phyloP scores from a whole-genome alignment of 1,284 basidiomycete genomes.

The Sporisorium exsertum region DNA sequence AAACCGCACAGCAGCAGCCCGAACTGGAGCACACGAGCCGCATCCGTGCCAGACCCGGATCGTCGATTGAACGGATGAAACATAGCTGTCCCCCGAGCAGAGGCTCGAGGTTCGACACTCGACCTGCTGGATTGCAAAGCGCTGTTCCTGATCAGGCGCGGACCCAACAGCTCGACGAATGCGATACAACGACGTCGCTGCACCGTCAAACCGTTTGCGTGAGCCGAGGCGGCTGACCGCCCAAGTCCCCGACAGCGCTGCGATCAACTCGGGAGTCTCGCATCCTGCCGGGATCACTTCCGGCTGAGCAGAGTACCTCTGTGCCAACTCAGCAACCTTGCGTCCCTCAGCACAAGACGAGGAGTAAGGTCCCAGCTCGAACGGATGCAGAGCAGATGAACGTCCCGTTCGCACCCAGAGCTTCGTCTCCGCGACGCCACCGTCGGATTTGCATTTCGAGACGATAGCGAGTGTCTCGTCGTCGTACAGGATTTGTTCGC shows the following conservation, averaged over 20 bases:
- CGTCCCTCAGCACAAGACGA: conserved; percentile 48
- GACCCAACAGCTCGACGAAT: conserved; percentile 34
- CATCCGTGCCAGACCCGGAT: conserved; percentile 62
- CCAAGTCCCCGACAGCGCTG: conserved; percentile 37
- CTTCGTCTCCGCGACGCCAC: conserved; percentile 28
- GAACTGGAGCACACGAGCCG: conserved; percentile 42
- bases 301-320: conserved; percentile 41
- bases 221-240: conserved; percentile 47
- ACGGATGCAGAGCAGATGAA: conserved; percentile 38
- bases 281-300: conserved; percentile 44
- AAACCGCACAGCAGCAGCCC: conserved; percentile 49
- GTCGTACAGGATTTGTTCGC: conserved; percentile 50
- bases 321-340: conserved; percentile 55
- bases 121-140: conserved; percentile 56
- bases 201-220: conserved; percentile 47
- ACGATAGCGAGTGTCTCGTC: conserved; percentile 52
- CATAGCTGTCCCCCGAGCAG: conserved; percentile 58
- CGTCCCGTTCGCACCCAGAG: conserved; percentile 42
- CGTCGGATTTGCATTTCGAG: conserved; percentile 30
- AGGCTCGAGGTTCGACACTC: conserved; percentile 53
- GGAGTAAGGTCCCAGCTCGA: conserved; percentile 38
- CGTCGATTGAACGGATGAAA: conserved; percentile 44
- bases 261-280: conserved; percentile 47
- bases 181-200: conserved; percentile 48
- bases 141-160: conserved; percentile 9